Evolutionary conservation across 306 rosid genomes (phyloP).

Genomic region (Casuarina equisetifolia): DNA sequence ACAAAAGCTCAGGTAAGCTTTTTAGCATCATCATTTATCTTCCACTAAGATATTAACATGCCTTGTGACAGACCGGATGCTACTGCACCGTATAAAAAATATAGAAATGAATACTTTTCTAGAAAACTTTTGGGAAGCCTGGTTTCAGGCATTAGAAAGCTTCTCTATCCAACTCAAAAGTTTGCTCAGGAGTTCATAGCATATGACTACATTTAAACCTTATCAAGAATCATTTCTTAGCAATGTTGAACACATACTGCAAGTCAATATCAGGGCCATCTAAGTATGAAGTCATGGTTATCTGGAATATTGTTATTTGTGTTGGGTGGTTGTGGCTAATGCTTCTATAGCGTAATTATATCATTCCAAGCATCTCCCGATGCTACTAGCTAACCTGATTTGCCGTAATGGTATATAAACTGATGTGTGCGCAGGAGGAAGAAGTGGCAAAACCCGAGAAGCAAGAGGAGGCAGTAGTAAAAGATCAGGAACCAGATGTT

Average conservation of each 20-base stretch:
- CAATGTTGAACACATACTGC: too few species aligned
- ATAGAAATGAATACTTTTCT: neutral
- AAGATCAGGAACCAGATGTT: constrained; percentile 42
- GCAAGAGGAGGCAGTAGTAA: constrained; percentile 25
- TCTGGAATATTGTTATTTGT: neutral
- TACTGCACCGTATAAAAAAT: neutral
- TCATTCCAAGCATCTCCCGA: neutral
- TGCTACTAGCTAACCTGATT: neutral
- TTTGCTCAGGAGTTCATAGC: too few species aligned
- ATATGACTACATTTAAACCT: too few species aligned
- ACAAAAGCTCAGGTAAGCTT: constrained; percentile 52
- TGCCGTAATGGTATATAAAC: neutral
- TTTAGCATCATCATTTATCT: constrained; percentile 26
- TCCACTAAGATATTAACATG: constrained; percentile 13
- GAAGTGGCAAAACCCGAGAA: constrained; percentile 36
- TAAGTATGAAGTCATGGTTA: neutral
- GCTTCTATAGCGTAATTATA: neutral
- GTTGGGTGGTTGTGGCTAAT: neutral
- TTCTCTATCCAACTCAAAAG: too few species aligned
- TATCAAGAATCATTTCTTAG: too few species aligned
- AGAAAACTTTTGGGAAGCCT: neutral
- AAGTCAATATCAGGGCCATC: neutral
- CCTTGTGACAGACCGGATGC: neutral
- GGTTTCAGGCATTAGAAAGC: neutral
- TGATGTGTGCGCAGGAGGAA: constrained; percentile 49